A percentile compares a stretch with the other conserved stretches of the same genome.
phyloP scores from a whole-genome alignment of 1,284 basidiomycete species.

The Apiotrichum siamense region DNA sequence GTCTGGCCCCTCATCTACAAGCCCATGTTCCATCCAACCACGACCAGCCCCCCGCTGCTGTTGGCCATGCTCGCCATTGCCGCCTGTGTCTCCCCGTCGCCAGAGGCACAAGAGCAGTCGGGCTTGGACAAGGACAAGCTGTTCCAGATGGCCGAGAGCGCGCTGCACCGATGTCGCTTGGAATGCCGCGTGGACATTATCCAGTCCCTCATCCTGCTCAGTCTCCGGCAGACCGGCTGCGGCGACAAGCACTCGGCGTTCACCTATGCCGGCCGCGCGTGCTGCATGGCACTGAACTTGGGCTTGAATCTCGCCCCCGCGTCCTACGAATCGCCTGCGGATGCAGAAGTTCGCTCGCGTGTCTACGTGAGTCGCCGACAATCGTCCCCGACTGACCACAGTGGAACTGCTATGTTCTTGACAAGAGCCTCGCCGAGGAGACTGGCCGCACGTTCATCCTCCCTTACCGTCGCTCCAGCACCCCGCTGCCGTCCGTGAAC shows the following conservation, averaged over 20 bases:
- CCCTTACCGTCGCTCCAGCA: slow-evolving; percentile 42
- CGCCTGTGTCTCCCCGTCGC: slow-evolving; percentile 29
- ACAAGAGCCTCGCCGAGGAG: slow-evolving; percentile 48
- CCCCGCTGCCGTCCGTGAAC: slow-evolving; percentile 43
- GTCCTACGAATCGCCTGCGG: slow-evolving; percentile 23
- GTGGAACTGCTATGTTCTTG: slow-evolving; percentile 49
- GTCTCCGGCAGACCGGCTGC: slow-evolving; percentile 48
- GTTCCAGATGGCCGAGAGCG: slow-evolving; percentile 31
- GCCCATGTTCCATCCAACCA: slow-evolving; percentile 35
- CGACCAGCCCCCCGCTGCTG: slow-evolving; percentile 27
- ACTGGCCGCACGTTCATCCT: slow-evolving; percentile 48
- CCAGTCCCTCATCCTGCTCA: slow-evolving; percentile 46
- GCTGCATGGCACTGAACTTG: slow-evolving; percentile 47
- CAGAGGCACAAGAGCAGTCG: neutral
- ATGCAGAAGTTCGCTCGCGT: slow-evolving; percentile 23
- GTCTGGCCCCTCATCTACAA: slow-evolving; percentile 45
- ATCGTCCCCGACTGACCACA: slow-evolving; percentile 1
- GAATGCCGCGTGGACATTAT: slow-evolving; percentile 35
- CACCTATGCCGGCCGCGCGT: slow-evolving; percentile 44
- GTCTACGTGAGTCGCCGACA: slow-evolving; percentile 24
- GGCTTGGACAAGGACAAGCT: slow-evolving; percentile 54
- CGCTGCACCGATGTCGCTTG: slow-evolving; percentile 24
- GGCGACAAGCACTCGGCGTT: slow-evolving; percentile 48
- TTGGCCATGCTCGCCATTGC: slow-evolving; percentile 41
- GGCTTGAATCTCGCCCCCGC: slow-evolving; percentile 43